These are phyloP conservation scores for Radiomyces spectabilis DNA, from an alignment of 192 early-diverging fungal genomes.

Conservation along the genomic window DNA sequence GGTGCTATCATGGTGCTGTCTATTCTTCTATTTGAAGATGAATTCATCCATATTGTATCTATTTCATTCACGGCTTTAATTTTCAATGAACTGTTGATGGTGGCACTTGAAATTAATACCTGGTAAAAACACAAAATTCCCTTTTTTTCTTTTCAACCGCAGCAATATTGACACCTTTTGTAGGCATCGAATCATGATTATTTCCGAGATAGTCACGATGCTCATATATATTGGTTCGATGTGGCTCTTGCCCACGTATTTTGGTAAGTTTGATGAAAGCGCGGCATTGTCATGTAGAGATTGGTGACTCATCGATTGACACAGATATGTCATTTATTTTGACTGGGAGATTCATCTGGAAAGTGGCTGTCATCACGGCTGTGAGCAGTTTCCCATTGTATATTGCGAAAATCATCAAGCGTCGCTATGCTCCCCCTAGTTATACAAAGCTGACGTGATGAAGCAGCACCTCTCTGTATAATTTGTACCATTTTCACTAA, in stretches of 20 bases:
- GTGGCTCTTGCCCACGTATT: conserved; percentile 83
- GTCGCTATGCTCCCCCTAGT: conserved; percentile 78
- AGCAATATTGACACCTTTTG: not conserved
- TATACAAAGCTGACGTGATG: conserved; percentile 76
- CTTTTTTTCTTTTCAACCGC: too few species aligned
- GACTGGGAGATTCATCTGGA: conserved; percentile 82
- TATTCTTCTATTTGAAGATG: conserved; percentile 89
- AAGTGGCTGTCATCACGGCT: conserved; percentile 81
- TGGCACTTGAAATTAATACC: conserved; percentile 86
- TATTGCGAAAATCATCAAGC: conserved; percentile 71
- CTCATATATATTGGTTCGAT: conserved; percentile 84
- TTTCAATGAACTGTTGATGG: conserved; percentile 94
- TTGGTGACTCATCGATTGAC: not conserved
- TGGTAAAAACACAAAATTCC: conserved; percentile 45
- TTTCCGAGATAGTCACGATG: conserved; percentile 75
- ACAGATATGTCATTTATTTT: conserved; percentile 80
- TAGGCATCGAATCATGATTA: conserved; percentile 82
- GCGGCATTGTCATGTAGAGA: not conserved
- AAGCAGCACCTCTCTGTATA: too few species aligned
- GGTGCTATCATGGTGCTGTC: conserved; percentile 93
- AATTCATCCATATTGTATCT: conserved; percentile 91
- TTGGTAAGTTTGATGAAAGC: conserved; percentile 78
- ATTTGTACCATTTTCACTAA: too few species aligned
- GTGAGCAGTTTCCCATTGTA: conserved; percentile 84
- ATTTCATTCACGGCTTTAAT: conserved; percentile 94